These are phyloP conservation scores for Ceratobasidium sp. DNA, from an alignment of 1,284 basidiomycete species.

Conservation along the genomic window DNA sequence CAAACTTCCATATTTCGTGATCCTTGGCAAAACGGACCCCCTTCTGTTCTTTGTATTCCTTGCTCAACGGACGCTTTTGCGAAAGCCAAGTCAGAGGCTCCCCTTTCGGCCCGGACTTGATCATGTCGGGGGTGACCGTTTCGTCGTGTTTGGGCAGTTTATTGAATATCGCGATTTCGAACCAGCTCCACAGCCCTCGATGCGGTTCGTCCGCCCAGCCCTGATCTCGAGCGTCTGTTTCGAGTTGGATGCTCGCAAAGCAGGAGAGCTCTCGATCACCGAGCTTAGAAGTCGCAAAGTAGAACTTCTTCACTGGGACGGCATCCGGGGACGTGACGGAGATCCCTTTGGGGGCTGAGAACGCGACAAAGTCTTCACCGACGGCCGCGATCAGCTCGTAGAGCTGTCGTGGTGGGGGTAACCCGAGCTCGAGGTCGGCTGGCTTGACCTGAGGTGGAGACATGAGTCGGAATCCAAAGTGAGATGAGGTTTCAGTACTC, in stretches of 20 bases:
- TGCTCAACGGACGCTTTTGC: neutral
- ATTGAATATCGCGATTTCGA: slow-evolving; percentile 21
- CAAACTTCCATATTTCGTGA: neutral
- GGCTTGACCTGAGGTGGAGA: too few relatives aligned
- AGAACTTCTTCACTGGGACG: too few relatives aligned
- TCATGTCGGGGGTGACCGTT: neutral
- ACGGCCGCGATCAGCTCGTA: too few relatives aligned
- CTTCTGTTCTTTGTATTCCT: neutral
- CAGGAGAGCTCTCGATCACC: too few relatives aligned
- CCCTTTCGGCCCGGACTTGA: neutral
- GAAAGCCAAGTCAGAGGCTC: neutral
- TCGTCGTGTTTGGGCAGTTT: neutral
- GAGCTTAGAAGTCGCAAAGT: too few relatives aligned
- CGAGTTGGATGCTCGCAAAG: neutral
- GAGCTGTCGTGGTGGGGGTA: too few relatives aligned
- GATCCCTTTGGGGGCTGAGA: too few relatives aligned
- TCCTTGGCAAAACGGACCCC: neutral
- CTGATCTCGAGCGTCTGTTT: slow-evolving; percentile 41
- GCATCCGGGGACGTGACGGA: too few relatives aligned
- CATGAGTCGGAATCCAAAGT: too few relatives aligned
- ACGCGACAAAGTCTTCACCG: too few relatives aligned
- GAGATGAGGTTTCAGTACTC: too few relatives aligned
- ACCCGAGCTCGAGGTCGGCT: too few relatives aligned
- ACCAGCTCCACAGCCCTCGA: slow-evolving; percentile 44
- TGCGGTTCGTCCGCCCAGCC: slow-evolving; percentile 22